Conservation (phyloP, 1,284 basidiomycete species). For the Sporisorium exsertum region DNA sequence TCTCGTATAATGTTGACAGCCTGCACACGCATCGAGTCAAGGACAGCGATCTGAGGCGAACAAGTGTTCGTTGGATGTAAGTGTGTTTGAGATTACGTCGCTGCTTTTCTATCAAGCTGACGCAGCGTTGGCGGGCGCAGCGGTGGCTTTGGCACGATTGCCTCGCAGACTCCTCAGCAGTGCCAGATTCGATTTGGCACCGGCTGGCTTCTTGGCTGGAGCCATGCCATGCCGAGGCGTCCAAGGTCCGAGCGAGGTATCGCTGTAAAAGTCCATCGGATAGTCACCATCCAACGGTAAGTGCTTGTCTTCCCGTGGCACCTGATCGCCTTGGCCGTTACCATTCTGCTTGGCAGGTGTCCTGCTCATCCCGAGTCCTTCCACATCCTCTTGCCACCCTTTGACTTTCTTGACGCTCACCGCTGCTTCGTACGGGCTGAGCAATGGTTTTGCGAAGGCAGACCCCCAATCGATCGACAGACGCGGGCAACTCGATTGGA, state of each 20-base stretch:
- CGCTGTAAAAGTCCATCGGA: conserved; percentile 96
- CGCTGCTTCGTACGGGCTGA: conserved; percentile 93
- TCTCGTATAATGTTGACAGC: neutral
- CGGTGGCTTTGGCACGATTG: conserved; percentile 26
- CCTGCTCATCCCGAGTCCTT: conserved; percentile 69
- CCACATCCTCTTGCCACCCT: conserved; percentile 73
- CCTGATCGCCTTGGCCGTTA: conserved; percentile 13
- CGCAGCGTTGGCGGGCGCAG: conserved; percentile 11
- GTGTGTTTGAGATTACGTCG: neutral
- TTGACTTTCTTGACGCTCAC: conserved; percentile 82
- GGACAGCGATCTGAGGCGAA: neutral
- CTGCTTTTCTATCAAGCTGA: conserved; percentile 6
- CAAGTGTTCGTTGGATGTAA: neutral
- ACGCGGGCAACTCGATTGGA: conserved; percentile 95
- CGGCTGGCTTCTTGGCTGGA: conserved; percentile 37
- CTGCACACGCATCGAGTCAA: neutral
- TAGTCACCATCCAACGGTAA: conserved; percentile 73
- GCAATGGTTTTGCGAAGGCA: conserved; percentile 87
- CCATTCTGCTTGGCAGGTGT: conserved; percentile 31
- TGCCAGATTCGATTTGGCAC: conserved; percentile 54
- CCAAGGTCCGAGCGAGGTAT: conserved; percentile 74
- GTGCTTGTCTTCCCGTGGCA: conserved; percentile 30
- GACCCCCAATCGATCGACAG: conserved; percentile 91
- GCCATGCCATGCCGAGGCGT: conserved; percentile 70
- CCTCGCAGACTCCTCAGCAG: conserved; percentile 45